Conservation (phyloP, 768 basidiomycete species). For the Ephemerocybe angulata region DNA sequence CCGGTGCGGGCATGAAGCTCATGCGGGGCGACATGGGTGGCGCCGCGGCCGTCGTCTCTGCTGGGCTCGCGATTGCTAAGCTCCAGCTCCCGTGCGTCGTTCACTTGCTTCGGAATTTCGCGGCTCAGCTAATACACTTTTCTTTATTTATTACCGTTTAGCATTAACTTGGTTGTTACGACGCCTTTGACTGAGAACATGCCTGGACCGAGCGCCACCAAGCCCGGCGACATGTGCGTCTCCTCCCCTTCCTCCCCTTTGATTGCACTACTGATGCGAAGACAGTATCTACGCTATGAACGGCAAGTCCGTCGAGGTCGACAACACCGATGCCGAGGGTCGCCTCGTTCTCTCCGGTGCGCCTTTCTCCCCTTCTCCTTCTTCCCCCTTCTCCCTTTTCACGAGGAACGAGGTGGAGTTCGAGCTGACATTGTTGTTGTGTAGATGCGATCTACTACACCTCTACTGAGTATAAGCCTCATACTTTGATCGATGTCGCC, state of each 20-base stretch:
- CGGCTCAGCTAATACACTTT: no score
- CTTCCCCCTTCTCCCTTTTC: no score
- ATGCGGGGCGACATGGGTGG: constrained; percentile 92
- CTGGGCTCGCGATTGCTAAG: constrained; percentile 76
- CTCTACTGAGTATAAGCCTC: constrained; percentile 70
- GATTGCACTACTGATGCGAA: no score
- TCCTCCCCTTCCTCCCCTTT: no score
- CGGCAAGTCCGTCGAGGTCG: no score
- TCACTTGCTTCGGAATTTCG: neutral
- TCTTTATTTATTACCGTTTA: constrained; percentile 30
- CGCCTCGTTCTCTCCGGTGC: no score
- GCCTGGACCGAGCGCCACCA: constrained; percentile 69
- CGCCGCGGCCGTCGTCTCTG: constrained; percentile 72
- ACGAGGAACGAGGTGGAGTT: neutral
- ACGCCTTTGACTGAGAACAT: constrained; percentile 84
- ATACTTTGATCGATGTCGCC: constrained; percentile 83
- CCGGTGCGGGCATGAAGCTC: constrained; percentile 69
- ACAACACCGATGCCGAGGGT: no score
- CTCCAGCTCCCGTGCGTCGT: constrained; percentile 68
- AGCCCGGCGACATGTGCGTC: constrained; percentile 85
- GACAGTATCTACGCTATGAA: no score
- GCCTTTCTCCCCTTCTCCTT: no score
- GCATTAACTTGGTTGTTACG: constrained; percentile 70
- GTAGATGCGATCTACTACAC: constrained; percentile 83
- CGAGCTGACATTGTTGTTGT: neutral